A percentile compares a stretch with the other conserved stretches of the same genome.
phyloP scores from a whole-genome alignment of 768 basidiomycete species.

The Boletus fagicola region DNA sequence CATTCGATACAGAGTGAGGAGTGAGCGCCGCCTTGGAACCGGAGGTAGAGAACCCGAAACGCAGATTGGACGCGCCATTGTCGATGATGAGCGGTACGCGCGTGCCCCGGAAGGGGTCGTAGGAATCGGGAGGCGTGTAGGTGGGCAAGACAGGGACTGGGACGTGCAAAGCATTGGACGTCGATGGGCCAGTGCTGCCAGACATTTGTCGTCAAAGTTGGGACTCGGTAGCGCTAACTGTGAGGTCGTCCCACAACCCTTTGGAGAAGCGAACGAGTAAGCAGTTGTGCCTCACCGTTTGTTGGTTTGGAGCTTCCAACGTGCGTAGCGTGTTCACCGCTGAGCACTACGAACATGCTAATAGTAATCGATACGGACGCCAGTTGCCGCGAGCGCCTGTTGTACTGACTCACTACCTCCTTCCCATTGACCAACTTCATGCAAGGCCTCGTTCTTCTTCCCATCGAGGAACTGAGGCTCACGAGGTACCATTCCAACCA shows the following conservation, averaged over 20 bases:
- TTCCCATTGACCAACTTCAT: background rate
- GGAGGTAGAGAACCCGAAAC: slow-evolving; percentile 79
- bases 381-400: background rate
- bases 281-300: background rate
- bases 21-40: slow-evolving; percentile 13
- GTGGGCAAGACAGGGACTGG: slow-evolving; percentile 32
- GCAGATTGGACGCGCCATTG: slow-evolving; percentile 80
- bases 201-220: slow-evolving; percentile 14
- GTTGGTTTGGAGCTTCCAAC: background rate
- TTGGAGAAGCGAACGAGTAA: background rate
- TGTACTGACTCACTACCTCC: background rate
- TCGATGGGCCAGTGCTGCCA: slow-evolving; percentile 8
- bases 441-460: background rate
- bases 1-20: slow-evolving; percentile 66
- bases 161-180: slow-evolving; percentile 15
- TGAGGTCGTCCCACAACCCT: background rate
- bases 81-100: slow-evolving; percentile 78
- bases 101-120: slow-evolving; percentile 48
- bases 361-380: background rate
- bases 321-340: background rate
- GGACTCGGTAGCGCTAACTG: background rate
- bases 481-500: background rate
- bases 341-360: too few species aligned
- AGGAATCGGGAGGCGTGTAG: slow-evolving; percentile 43
- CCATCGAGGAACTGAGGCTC: background rate